A percentile compares a stretch with the other conserved stretches of the same genome.
These are phyloP conservation scores for Crithidia brevicula DNA, from an alignment of 208 protist genomes.

Conservation along the genomic window DNA sequence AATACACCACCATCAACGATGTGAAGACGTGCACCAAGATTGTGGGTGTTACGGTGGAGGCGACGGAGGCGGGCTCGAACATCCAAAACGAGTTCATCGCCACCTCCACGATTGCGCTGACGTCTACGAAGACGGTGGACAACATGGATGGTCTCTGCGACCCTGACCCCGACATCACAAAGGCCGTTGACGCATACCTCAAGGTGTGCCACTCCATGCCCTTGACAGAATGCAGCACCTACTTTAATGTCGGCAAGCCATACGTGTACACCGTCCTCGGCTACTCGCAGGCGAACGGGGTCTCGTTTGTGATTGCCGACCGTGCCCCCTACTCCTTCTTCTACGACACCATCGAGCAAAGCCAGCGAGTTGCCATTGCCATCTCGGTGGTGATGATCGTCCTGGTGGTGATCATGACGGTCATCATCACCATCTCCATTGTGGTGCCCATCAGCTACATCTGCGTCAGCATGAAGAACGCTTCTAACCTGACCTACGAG, in stretches of 20 bases:
- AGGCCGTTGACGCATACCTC: slow-evolving; percentile 1
- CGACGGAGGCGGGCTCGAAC: slow-evolving; percentile 2
- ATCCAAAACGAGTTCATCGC: background rate
- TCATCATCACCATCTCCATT: slow-evolving; percentile 23
- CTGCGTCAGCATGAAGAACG: slow-evolving; percentile 38
- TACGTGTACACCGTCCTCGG: slow-evolving; percentile 8
- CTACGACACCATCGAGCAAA: slow-evolving; percentile 1
- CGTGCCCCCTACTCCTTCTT: slow-evolving; percentile 12
- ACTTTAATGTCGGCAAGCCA: background rate
- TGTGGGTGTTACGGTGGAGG: slow-evolving; percentile 12
- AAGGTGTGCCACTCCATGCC: background rate
- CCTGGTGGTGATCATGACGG: slow-evolving; percentile 4
- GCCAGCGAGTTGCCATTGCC: slow-evolving; percentile 1
- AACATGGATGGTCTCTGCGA: slow-evolving; percentile 8
- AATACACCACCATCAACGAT: background rate
- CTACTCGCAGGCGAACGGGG: slow-evolving; percentile 8
- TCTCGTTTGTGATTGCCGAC: slow-evolving; percentile 1
- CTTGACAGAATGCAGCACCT: background rate
- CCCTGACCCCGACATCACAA: background rate
- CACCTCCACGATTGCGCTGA: background rate
- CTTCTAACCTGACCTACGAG: slow-evolving; percentile 25
- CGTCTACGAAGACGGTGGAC: slow-evolving; percentile 4
- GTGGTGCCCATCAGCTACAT: slow-evolving; percentile 43
- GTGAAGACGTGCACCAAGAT: background rate
- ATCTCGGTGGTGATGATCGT: slow-evolving; percentile 19